phyloP scores from a whole-genome alignment of 2,329 filamentous ascomycete species.

The Orbilia brochopaga region DNA sequence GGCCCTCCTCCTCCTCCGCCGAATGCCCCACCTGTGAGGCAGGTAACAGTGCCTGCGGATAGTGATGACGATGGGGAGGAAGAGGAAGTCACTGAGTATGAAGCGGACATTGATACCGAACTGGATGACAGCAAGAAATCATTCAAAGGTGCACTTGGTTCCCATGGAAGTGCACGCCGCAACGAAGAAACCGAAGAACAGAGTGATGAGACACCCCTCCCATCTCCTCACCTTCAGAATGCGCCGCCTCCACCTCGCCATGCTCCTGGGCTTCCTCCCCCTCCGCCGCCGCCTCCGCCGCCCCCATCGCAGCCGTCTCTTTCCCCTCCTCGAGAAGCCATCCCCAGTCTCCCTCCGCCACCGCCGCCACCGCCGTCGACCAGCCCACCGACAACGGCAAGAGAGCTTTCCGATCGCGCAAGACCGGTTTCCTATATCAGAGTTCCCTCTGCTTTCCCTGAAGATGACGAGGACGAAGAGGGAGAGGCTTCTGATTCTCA shows the following conservation, averaged over 20 bases:
- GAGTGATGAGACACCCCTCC: slow-evolving; percentile 53
- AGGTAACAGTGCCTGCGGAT: slow-evolving; percentile 55
- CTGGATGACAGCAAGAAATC: slow-evolving; percentile 85
- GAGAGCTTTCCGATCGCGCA: slow-evolving; percentile 17
- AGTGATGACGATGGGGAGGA: slow-evolving; percentile 67
- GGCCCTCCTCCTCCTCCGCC: slow-evolving; percentile 72
- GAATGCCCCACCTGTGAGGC: slow-evolving; percentile 65
- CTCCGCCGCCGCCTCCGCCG: slow-evolving; percentile 67
- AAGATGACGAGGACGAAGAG: slow-evolving; percentile 29
- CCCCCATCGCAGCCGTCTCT: neutral
- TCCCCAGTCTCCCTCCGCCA: slow-evolving; percentile 66
- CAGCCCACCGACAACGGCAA: slow-evolving; percentile 52
- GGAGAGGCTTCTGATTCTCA: slow-evolving; percentile 23
- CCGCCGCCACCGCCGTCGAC: slow-evolving; percentile 68
- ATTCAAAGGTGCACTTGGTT: slow-evolving; percentile 89
- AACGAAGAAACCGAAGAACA: slow-evolving; percentile 48
- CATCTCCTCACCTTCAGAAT: slow-evolving; percentile 50
- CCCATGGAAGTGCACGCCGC: slow-evolving; percentile 56
- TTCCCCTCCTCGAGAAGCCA: slow-evolving; percentile 12
- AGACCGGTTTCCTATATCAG: slow-evolving; percentile 38
- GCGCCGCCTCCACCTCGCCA: slow-evolving; percentile 54
- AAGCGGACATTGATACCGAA: slow-evolving; percentile 97
- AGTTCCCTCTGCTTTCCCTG: slow-evolving; percentile 22
- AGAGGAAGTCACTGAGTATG: slow-evolving; percentile 88
- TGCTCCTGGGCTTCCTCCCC: slow-evolving; percentile 68